Conservation (phyloP, 331 rosid species). For the Rhamnella rubrinervis region DNA sequence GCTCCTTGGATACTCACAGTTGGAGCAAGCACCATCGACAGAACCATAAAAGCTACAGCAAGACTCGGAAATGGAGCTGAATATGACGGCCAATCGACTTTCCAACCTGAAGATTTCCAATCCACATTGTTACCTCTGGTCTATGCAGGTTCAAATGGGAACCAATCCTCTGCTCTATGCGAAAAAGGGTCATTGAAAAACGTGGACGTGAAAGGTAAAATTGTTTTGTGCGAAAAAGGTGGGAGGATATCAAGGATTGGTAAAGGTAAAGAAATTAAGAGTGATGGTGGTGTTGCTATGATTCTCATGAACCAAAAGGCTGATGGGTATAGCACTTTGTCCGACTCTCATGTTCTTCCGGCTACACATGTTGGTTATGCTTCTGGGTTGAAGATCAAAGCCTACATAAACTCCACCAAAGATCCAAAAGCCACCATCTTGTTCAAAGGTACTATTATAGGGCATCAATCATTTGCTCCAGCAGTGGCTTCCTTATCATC, state of each 20-base stretch:
- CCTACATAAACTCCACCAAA: too few relatives aligned
- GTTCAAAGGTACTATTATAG: too few relatives aligned
- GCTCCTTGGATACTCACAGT: conserved; percentile 67
- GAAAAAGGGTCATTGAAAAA: conserved; percentile 25
- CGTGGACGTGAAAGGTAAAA: conserved; percentile 41
- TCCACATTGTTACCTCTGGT: conserved; percentile 38
- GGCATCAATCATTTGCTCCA: too few relatives aligned
- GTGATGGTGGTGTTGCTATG: conserved; percentile 48
- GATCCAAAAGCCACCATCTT: too few relatives aligned
- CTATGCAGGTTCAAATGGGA: conserved; percentile 41
- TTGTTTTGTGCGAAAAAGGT: conserved; percentile 45
- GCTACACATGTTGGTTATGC: too few relatives aligned
- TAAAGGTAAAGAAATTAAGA: not conserved
- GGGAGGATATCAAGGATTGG: conserved; percentile 42
- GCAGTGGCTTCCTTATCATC: conserved; percentile 41
- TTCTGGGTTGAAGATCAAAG: too few relatives aligned
- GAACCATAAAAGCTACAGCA: conserved; percentile 35
- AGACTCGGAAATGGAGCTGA: conserved; percentile 46
- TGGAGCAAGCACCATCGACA: conserved; percentile 55
- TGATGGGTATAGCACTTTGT: conserved; percentile 33
- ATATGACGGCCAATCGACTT: conserved; percentile 37
- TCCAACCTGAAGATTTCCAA: conserved; percentile 38
- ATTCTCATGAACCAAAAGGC: conserved; percentile 54
- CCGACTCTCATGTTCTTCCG: too few relatives aligned
- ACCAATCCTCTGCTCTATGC: conserved; percentile 20